These are phyloP conservation scores for Cytospora piceicola DNA, from an alignment of 2,329 filamentous ascomycete genomes.

Conservation along the genomic window DNA sequence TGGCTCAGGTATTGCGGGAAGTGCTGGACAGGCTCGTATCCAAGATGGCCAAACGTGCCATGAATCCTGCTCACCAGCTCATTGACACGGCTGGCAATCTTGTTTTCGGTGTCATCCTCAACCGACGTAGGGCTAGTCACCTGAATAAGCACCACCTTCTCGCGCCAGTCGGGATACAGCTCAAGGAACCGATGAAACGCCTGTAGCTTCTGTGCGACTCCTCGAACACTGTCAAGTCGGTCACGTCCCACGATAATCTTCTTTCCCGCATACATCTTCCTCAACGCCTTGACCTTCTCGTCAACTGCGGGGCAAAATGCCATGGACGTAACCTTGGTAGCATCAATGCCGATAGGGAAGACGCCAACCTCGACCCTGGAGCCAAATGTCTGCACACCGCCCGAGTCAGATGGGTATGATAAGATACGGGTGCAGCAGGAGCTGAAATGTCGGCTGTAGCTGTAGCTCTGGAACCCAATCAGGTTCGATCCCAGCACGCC, in stretches of 20 bases:
- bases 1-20: conserved; percentile 90
- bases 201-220: conserved; percentile 93
- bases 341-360: conserved; percentile 93
- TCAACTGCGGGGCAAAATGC: conserved; percentile 75
- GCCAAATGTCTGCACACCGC: conserved; percentile 87
- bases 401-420: conserved; percentile 83
- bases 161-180: conserved; percentile 87
- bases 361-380: conserved; percentile 88
- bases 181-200: conserved; percentile 93
- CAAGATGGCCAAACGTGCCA: conserved; percentile 82
- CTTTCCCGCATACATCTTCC: conserved; percentile 80
- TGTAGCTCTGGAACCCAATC: conserved; percentile 93
- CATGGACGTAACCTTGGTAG: conserved; percentile 72
- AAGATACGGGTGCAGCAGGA: conserved; percentile 92
- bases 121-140: conserved; percentile 87
- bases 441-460: conserved; percentile 91
- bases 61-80: conserved; percentile 92
- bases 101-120: conserved; percentile 76
- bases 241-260: conserved; percentile 96
- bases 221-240: conserved; percentile 88
- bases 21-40: conserved; percentile 89
- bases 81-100: conserved; percentile 85
- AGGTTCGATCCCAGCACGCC: conserved; percentile 90
- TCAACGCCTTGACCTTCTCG: conserved; percentile 73
- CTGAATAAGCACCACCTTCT: conserved; percentile 91